phyloP scores from a whole-genome alignment of 2,329 filamentous ascomycete species.

The Neonectria coccinea region DNA sequence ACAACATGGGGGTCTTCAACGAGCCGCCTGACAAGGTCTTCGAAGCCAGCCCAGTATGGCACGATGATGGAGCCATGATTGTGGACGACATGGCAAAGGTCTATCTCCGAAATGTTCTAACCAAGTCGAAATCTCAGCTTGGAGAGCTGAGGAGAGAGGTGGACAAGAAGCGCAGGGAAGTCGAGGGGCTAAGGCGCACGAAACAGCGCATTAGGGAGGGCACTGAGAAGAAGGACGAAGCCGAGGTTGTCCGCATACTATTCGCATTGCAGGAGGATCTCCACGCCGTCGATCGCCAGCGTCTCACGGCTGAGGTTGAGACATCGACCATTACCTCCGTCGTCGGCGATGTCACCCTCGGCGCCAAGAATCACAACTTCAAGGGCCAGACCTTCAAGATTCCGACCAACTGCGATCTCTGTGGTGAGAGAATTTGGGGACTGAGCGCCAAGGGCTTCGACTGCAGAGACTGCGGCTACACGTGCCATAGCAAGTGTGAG shows the following conservation, averaged over 20 bases:
- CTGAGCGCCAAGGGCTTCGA: slow-evolving; percentile 96
- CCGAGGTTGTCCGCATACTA: slow-evolving; percentile 83
- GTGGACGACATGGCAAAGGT: slow-evolving; percentile 89
- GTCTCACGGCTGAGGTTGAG: slow-evolving; percentile 91
- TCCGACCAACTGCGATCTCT: slow-evolving; percentile 97
- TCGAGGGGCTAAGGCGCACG: slow-evolving; percentile 79
- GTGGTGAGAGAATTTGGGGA: slow-evolving; percentile 97
- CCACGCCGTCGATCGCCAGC: slow-evolving; percentile 85
- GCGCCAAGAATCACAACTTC: slow-evolving; percentile 96
- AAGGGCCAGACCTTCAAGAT: slow-evolving; percentile 99
- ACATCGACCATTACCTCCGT: slow-evolving; percentile 90
- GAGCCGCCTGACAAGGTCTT: slow-evolving; percentile 89
- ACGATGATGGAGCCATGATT: slow-evolving; percentile 89
- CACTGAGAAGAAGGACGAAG: slow-evolving; percentile 88
- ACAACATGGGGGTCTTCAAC: slow-evolving; percentile 85
- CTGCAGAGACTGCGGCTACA: slow-evolving; percentile 96
- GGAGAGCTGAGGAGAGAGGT: slow-evolving; percentile 84
- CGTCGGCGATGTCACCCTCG: slow-evolving; percentile 92
- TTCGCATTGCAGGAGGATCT: slow-evolving; percentile 87
- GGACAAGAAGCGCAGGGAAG: slow-evolving; percentile 86
- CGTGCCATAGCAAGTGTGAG: slow-evolving; percentile 98
- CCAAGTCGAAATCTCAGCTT: slow-evolving; percentile 88
- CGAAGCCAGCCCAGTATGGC: slow-evolving; percentile 96
- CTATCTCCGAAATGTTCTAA: slow-evolving; percentile 90
- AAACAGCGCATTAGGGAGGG: slow-evolving; percentile 85